Evolutionary conservation across 225 moss, liverwort and hornwort species (phyloP), one percentile per base, ranked within the genome.

Genomic region (Physcomitrellopsis africana): DNA sequence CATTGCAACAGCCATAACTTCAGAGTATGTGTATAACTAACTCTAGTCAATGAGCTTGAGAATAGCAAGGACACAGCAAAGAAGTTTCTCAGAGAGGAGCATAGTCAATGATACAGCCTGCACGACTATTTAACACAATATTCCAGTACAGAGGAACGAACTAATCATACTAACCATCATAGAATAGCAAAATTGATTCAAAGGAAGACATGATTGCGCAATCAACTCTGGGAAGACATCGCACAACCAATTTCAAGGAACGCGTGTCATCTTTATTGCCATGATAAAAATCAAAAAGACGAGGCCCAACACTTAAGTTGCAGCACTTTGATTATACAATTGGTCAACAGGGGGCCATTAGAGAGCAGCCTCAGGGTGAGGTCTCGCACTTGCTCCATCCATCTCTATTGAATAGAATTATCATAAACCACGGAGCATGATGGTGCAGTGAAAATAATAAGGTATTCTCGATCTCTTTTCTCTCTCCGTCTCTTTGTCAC

Each of bases 261-360:
- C 77, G 80, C 81, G 54, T 77, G 77, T 84, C 71, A 58, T 78
- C 81, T 78, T 84, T 84, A 84, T 84, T 84, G 81, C 81, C 73
- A 73, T 77, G 67, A 78, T 68, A 68, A 77, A 24, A 74, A 77
- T 84, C 84, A 70, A 67, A 81, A 61, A 70, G 74, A 62, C 71
- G 67, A 55, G 71, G 73, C 73, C 60, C 49, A 66, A 71, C 79
- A 67, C 55, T 74, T 65, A 37, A 45, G 65, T 74, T 65, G 78
- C 27, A 65, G 45, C 65, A 41, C 55, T 54, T 47, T 46, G 29
- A 63, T 62, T 69, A 53, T 42, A 72, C 66, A 73, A 56, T 63
- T 80, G 69, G 47, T 74, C 32, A 37, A 37, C 32, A 37, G 24
- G 32, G 32, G 4, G 32, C 32, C 32, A 37, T 37, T 16, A 18